phyloP scores from a whole-genome alignment of 148 eudicot species.

The Amaranthus palmeri region DNA sequence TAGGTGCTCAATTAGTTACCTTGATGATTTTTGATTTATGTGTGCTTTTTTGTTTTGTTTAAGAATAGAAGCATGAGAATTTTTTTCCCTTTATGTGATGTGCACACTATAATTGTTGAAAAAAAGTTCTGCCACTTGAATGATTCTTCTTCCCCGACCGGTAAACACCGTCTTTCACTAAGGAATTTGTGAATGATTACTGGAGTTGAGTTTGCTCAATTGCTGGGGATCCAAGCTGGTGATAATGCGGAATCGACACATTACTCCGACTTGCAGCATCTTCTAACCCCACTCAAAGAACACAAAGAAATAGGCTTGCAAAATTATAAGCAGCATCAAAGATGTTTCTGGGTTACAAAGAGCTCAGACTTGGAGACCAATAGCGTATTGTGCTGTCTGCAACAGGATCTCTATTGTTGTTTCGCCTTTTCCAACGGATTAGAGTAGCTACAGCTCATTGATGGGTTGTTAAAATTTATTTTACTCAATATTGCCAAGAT shows the following conservation, averaged over 20 bases:
- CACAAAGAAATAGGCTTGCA: not conserved
- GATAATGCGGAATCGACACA: not conserved
- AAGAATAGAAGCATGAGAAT: not conserved
- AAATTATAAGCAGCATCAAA: not conserved
- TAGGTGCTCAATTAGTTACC: not conserved
- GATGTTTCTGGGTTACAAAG: not conserved
- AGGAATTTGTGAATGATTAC: not conserved
- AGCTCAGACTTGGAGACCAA: not conserved
- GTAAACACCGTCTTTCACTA: not conserved
- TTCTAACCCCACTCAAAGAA: not conserved
- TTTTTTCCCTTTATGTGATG: not conserved
- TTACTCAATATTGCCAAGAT: not conserved
- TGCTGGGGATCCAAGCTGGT: not conserved
- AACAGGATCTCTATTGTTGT: not conserved
- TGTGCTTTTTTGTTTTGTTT: not conserved
- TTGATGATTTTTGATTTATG: not conserved
- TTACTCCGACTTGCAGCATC: not conserved
- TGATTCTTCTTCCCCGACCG: no score
- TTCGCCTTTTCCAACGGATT: not conserved
- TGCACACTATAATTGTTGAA: not conserved
- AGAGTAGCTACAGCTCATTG: not conserved
- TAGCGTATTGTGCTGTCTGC: not conserved
- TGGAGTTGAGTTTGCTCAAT: not conserved
- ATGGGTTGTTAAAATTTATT: not conserved
- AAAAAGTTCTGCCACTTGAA: not conserved